Evolutionary conservation across 2,329 filamentous ascomycete genomes (phyloP).

Genomic region (Mycosphaerelloides madeirae): DNA sequence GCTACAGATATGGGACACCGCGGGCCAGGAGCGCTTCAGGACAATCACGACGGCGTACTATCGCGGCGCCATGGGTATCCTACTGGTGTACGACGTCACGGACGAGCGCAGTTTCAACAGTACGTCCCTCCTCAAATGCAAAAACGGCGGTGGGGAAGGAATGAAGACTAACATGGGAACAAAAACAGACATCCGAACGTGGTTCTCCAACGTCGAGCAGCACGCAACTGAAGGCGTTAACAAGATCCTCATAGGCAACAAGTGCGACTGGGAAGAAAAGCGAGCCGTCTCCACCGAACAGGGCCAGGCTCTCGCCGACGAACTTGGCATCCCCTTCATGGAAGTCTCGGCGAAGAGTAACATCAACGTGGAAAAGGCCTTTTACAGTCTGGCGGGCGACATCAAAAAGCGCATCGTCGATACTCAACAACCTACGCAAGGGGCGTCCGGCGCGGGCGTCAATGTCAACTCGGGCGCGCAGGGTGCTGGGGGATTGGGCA

Average conservation of each 20-base stretch:
- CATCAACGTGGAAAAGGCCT: slow-evolving; percentile 99
- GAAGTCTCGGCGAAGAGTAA: slow-evolving; percentile 98
- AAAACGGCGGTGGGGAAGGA: not conserved
- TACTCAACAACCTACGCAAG: slow-evolving; percentile 66
- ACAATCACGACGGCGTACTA: slow-evolving; percentile 99
- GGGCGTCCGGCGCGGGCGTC: slow-evolving; percentile 53
- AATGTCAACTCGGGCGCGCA: slow-evolving; percentile 28
- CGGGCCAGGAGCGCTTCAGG: slow-evolving; percentile 94
- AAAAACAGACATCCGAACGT: slow-evolving; percentile 90
- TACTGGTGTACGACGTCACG: slow-evolving; percentile 97
- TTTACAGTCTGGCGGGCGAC: slow-evolving; percentile 88
- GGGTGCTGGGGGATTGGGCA: slow-evolving; percentile 29
- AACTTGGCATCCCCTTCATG: slow-evolving; percentile 95
- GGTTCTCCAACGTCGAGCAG: slow-evolving; percentile 98
- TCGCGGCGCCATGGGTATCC: slow-evolving; percentile 94
- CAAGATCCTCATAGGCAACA: slow-evolving; percentile 99
- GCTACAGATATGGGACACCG: slow-evolving; percentile 99
- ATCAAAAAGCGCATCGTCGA: slow-evolving; percentile 99
- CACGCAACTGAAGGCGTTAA: slow-evolving; percentile 98
- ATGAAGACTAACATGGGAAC: not conserved
- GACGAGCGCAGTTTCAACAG: slow-evolving; percentile 94
- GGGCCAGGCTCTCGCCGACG: slow-evolving; percentile 87
- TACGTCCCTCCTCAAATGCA: slow-evolving; percentile 45
- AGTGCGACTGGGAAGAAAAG: slow-evolving; percentile 99
- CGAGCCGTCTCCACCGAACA: slow-evolving; percentile 88